These are phyloP conservation scores for Tolypocladium album DNA, from an alignment of 2,329 filamentous ascomycete species.

Conservation along the genomic window DNA sequence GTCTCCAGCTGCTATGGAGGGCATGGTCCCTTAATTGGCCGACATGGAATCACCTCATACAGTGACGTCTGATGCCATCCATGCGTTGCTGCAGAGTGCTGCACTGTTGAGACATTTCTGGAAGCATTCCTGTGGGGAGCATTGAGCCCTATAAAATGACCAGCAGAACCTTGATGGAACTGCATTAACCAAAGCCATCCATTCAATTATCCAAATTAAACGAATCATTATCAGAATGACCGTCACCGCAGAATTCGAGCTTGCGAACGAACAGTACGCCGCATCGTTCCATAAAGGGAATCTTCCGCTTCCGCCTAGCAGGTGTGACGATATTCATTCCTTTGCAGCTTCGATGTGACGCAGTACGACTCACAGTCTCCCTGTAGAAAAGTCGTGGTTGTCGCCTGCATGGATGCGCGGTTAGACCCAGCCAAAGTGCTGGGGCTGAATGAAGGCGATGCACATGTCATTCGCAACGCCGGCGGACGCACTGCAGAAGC, in stretches of 20 bases:
- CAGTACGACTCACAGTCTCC: background rate
- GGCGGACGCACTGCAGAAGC: slow-evolving; percentile 58
- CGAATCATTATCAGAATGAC: slow-evolving; percentile 4
- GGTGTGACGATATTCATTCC: slow-evolving; percentile 25
- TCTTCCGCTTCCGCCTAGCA: slow-evolving; percentile 51
- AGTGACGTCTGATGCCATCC: background rate
- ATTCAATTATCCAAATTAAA: background rate
- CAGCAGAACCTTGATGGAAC: background rate
- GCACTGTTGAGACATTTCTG: background rate
- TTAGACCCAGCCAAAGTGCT: slow-evolving; percentile 58
- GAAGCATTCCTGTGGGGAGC: background rate
- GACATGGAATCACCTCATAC: background rate
- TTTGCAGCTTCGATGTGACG: background rate
- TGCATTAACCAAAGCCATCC: background rate
- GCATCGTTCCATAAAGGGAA: slow-evolving; percentile 57
- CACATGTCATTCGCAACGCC: slow-evolving; percentile 69
- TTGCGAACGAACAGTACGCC: slow-evolving; percentile 39
- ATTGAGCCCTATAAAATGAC: background rate
- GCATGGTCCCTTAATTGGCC: background rate
- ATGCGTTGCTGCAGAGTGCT: background rate
- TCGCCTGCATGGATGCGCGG: slow-evolving; percentile 78
- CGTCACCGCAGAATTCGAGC: slow-evolving; percentile 14
- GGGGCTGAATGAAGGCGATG: slow-evolving; percentile 62
- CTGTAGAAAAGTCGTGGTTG: slow-evolving; percentile 23
- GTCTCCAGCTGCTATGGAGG: background rate